These are phyloP conservation scores for Cutaneotrichosporon sp. DNA, from an alignment of 1,284 basidiomycete species.

Conservation along the genomic window DNA sequence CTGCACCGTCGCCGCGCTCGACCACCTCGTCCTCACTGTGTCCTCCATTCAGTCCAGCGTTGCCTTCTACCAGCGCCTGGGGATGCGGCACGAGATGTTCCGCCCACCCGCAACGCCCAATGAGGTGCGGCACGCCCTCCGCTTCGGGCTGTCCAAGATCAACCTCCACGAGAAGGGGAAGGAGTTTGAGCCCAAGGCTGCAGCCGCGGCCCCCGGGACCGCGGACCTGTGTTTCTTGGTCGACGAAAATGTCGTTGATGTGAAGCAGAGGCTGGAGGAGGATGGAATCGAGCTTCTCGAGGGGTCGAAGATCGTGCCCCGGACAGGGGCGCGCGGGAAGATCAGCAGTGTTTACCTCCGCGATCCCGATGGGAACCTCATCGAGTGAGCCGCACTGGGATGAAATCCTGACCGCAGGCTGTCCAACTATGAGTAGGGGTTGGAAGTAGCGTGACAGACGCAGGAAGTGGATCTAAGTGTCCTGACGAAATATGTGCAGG, in stretches of 20 bases:
- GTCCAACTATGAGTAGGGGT: constrained; percentile 5
- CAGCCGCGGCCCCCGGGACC: constrained; percentile 2
- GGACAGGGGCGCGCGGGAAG: constrained; percentile 15
- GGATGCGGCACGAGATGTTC: constrained; percentile 17
- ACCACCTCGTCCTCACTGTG: constrained; percentile 22
- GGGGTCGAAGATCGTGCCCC: constrained; percentile 23
- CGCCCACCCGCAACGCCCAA: neutral
- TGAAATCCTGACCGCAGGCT: neutral
- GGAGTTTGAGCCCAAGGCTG: constrained; percentile 18
- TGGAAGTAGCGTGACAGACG: too few species aligned
- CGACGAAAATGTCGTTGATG: constrained; percentile 8
- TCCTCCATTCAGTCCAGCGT: constrained; percentile 8
- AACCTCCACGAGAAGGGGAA: constrained; percentile 14
- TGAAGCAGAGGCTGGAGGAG: constrained; percentile 1
- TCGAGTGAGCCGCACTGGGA: constrained; percentile 13
- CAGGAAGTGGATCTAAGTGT: too few species aligned
- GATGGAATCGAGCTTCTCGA: constrained; percentile 17
- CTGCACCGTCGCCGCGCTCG: constrained; percentile 5
- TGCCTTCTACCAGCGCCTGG: constrained; percentile 13
- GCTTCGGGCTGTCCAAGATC: constrained; percentile 15
- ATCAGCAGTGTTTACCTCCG: constrained; percentile 19
- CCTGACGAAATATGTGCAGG: too few species aligned
- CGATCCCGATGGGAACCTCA: constrained; percentile 22
- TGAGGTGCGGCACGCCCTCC: constrained; percentile 8
- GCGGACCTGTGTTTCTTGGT: constrained; percentile 17